Evolutionary conservation across 2,329 filamentous ascomycete genomes (phyloP), one percentile per base, ranked within the genome.

Genomic region (Arachnomyces sp.): DNA sequence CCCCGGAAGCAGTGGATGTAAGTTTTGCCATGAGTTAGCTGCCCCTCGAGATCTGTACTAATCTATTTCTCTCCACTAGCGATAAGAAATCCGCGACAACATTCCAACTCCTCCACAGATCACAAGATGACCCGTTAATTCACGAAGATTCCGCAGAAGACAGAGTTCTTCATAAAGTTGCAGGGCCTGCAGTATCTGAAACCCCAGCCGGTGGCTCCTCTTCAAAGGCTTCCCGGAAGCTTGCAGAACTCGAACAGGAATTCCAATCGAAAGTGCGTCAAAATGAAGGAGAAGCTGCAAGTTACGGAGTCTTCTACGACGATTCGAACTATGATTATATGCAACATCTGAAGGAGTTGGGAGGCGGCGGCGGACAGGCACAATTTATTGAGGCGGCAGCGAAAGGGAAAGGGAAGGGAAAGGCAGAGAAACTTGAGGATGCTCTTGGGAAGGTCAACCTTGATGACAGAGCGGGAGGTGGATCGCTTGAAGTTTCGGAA

Each of bases 251-350:
- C 3, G 84, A 93, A 47, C 61, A 68, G 36, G 77, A 82, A 59
- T 80, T 95, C 36, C 84, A 84, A 1, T 70, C 72, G 31, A 67
- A 67, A 44, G 79, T 95, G 49, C 81, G 89, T 52, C 76, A 78
- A 42, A 96, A 98, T 62, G 92, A 98, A 65, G 93, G 93, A 53
- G 89, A 98, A 67, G 92, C 93, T 7, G 92, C 93, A 51, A 86
- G 85, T 61, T 80, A 95, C 65, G 92, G 92, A 48, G 78, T 98
- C 49, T 98, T 85, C 72, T 98, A 76, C 63, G 93, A 98, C 65
- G 92, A 98, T 66, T 84, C 86, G 49, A 78, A 86, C 57, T 98
- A 98, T 66, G 92, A 98, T 65, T 98, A 98, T 68, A 98, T 98
- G 92, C 92, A 98, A 65, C 92, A 98, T 65, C 71, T 98, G 74